phyloP scores from a whole-genome alignment of 257 asterid species.

The Solanum paucissectum region DNA sequence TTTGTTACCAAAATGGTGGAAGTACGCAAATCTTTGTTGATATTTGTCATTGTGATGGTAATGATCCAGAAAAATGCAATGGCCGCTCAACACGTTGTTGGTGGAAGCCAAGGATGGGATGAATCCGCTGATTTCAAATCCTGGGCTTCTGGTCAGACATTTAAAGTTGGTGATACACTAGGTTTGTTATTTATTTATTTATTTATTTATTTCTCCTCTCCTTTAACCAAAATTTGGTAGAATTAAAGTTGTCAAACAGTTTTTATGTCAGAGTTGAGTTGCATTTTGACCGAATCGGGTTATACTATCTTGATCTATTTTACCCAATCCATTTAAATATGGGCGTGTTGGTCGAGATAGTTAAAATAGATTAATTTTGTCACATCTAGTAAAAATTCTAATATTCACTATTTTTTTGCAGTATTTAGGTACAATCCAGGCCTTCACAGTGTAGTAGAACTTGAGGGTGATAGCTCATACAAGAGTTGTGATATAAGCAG shows the following conservation, averaged over 20 bases:
- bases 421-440: constrained; percentile 67
- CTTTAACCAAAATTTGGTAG: background rate
- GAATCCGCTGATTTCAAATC: constrained; percentile 61
- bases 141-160: constrained; percentile 62
- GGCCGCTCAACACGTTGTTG: constrained; percentile 48
- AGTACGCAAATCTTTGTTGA: constrained; percentile 6
- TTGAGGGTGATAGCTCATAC: constrained; percentile 48
- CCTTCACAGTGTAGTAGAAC: constrained; percentile 64
- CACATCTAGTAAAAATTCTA: background rate
- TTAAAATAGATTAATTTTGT: background rate
- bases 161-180: constrained; percentile 74
- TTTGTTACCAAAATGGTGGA: constrained; percentile 11
- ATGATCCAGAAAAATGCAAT: constrained; percentile 9
- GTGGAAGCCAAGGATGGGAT: constrained; percentile 92
- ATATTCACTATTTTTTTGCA: background rate
- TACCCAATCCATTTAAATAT: background rate
- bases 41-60: background rate
- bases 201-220: background rate
- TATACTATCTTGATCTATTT: background rate
- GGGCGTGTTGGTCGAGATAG: background rate
- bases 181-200: constrained; percentile 17
- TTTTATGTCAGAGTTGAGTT: background rate
- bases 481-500: constrained; percentile 51
- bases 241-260: background rate
- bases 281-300: background rate